A percentile compares a stretch with the other conserved stretches of the same genome.
phyloP scores from a whole-genome alignment of 2,329 filamentous ascomycete genomes.

The Nectriaceae sp. region DNA sequence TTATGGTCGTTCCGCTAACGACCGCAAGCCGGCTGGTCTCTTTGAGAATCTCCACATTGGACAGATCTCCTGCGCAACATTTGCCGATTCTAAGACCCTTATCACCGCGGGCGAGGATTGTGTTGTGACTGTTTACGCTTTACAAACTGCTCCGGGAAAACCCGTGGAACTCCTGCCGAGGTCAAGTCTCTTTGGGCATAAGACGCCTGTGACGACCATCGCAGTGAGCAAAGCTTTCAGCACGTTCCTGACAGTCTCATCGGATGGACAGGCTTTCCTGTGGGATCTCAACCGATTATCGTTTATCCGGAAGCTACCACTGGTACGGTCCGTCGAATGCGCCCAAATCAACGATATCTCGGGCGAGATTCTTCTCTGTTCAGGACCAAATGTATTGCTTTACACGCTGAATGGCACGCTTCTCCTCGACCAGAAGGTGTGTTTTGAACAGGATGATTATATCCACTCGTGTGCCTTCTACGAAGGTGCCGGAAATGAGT shows the following conservation, averaged over 20 bases:
- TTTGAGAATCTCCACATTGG: constrained; percentile 94
- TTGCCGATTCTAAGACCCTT: constrained; percentile 87
- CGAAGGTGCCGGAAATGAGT: constrained; percentile 87
- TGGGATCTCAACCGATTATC: constrained; percentile 94
- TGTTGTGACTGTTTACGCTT: constrained; percentile 81
- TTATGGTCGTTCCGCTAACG: constrained; percentile 27
- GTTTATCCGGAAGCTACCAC: constrained; percentile 75
- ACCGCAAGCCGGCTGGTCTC: constrained; percentile 66
- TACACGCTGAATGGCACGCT: constrained; percentile 88
- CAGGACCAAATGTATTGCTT: constrained; percentile 71
- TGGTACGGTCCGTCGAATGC: constrained; percentile 64
- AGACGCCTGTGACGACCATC: constrained; percentile 77
- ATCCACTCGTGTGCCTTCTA: constrained; percentile 88
- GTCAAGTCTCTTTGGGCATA: constrained; percentile 87
- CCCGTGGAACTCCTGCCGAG: constrained; percentile 77
- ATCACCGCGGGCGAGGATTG: constrained; percentile 93
- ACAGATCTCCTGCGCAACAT: constrained; percentile 79
- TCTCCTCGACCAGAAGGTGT: constrained; percentile 80
- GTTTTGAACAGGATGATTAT: constrained; percentile 68
- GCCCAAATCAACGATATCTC: constrained; percentile 87
- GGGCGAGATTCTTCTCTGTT: constrained; percentile 85
- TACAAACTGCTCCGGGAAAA: constrained; percentile 64
- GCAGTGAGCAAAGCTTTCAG: constrained; percentile 87
- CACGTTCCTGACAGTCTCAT: constrained; percentile 80
- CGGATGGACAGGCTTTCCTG: constrained; percentile 79